Evolutionary conservation across 331 rosid genomes (phyloP), one percentile per base, ranked within the genome.

Genomic region (Acacia pycnantha): DNA sequence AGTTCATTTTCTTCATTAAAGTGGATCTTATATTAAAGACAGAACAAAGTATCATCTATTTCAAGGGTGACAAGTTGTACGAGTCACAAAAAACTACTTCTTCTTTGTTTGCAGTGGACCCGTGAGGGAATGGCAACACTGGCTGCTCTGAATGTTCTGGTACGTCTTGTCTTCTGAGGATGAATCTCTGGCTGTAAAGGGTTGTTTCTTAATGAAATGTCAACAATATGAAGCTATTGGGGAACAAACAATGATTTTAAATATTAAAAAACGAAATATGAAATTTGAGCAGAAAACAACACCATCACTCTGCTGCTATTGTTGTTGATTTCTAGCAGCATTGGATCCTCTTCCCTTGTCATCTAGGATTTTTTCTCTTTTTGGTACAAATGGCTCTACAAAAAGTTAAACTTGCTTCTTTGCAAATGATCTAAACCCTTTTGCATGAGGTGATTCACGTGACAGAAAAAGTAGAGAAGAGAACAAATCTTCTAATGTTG

Each of bases 71-170:
- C 22, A 6, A 15, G 5, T 64, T 64, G 43, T 22, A 41, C 13
- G 54, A 70, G 51, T 43, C 0, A 22, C 12, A 16, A 68, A 24
- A 24, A 43, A 24, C 29, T 29, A 8, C 26, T n/a, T 73, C 27
- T 18, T 40, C 26, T 65, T 46, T 87, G 24, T 76, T 47, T 84
- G 89, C 71, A 96, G 99, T 96, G 99, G 99, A 96, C 99, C 80
- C 97, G 99, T 61, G 99, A 94, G 88, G 99, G 99, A 89, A 96
- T 96, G 99, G 96, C 96, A 22, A 90, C 96, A 58, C 68, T 96
- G 70, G 98, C 98, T 77, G 99, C 99, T 79, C 89, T 96, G 22
- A 96, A 91, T 77, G 99, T 96, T 73, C 91, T 96, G 95, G 99
- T 88, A 87, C 76, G 86, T 77, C 66, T 73, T 65, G 79, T 15